A percentile compares a stretch with the other conserved stretches of the same genome.
These are phyloP conservation scores for Vitis hybrid DNA, from an alignment of 177 flowering plant genomes.

Conservation along the genomic window DNA sequence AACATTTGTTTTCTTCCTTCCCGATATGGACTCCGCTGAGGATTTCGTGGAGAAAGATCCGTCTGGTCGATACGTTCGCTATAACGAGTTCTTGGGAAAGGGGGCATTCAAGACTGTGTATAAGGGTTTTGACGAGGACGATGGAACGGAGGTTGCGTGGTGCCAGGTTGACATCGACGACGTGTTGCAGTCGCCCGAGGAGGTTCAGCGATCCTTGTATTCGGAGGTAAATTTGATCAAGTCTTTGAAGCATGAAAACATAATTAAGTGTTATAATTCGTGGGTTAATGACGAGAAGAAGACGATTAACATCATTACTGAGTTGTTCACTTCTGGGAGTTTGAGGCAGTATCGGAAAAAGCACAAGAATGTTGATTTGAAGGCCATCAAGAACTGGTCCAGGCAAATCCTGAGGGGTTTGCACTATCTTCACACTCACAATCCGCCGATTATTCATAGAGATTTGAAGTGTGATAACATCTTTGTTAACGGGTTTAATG, in stretches of 20 bases:
- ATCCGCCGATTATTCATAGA: slow-evolving; percentile 11
- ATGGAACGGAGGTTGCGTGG: slow-evolving; percentile 27
- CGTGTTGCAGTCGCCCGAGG: background rate
- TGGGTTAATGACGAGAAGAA: slow-evolving; percentile 21
- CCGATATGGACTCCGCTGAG: background rate
- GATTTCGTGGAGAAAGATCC: slow-evolving; percentile 22
- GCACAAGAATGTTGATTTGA: slow-evolving; percentile 16
- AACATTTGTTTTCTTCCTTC: no score
- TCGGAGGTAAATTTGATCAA: slow-evolving; percentile 18
- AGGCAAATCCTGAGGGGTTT: slow-evolving; percentile 25
- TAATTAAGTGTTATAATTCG: slow-evolving; percentile 17
- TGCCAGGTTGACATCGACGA: slow-evolving; percentile 10
- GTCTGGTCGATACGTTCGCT: slow-evolving; percentile 18
- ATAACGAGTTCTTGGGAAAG: slow-evolving; percentile 17
- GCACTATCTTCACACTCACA: slow-evolving; percentile 21
- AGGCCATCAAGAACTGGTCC: slow-evolving; percentile 28
- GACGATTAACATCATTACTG: slow-evolving; percentile 25
- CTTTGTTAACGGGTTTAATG: slow-evolving; percentile 8
- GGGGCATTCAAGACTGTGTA: slow-evolving; percentile 21
- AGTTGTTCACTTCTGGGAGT: slow-evolving; percentile 22
- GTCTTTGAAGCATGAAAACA: slow-evolving; percentile 16
- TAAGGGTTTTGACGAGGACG: slow-evolving; percentile 20
- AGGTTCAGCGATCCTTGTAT: slow-evolving; percentile 1
- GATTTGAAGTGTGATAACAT: slow-evolving; percentile 8
- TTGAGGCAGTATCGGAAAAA: slow-evolving; percentile 17